Conservation (phyloP, 768 basidiomycete species). For the Podaxis sp. region DNA sequence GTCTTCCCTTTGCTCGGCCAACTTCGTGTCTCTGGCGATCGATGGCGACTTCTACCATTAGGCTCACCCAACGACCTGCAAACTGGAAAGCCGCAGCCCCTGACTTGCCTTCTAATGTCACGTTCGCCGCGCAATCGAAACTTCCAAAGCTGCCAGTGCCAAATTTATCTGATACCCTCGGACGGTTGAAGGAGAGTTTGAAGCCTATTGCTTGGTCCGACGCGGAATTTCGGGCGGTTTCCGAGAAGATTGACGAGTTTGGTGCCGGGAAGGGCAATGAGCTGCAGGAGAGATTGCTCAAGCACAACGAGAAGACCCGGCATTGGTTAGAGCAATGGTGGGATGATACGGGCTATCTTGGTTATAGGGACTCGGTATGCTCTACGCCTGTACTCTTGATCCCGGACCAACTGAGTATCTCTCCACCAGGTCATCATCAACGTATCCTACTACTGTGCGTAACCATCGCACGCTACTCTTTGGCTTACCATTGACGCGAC, state of each 20-base stretch:
- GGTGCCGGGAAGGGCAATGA: conserved; percentile 43
- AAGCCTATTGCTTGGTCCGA: conserved; percentile 69
- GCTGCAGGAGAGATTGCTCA: conserved; percentile 66
- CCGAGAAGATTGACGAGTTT: conserved; percentile 69
- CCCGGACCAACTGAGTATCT: not conserved
- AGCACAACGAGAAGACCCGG: conserved; percentile 49
- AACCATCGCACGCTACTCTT: not conserved
- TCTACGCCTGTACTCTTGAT: conserved; percentile 3
- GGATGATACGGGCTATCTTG: conserved; percentile 82
- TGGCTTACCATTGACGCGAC: conserved; percentile 10
- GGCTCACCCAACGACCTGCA: conserved; percentile 35
- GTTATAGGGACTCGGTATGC: conserved; percentile 82
- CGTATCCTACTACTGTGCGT: conserved; percentile 90
- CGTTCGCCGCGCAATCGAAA: conserved; percentile 63
- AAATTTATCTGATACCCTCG: conserved; percentile 61
- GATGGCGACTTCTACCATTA: conserved; percentile 26
- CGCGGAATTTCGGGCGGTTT: conserved; percentile 54
- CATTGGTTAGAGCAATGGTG: conserved; percentile 97
- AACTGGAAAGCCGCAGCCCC: conserved; percentile 79
- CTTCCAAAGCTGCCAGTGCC: conserved; percentile 81
- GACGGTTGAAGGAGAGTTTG: conserved; percentile 67
- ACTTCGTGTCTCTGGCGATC: conserved; percentile 5
- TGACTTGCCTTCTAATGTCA: conserved; percentile 45
- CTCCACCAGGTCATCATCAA: conserved; percentile 69
- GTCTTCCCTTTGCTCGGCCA: not conserved